phyloP scores from a whole-genome alignment of 129 eudicot genomes.

The Helichrysum umbraculigerum region DNA sequence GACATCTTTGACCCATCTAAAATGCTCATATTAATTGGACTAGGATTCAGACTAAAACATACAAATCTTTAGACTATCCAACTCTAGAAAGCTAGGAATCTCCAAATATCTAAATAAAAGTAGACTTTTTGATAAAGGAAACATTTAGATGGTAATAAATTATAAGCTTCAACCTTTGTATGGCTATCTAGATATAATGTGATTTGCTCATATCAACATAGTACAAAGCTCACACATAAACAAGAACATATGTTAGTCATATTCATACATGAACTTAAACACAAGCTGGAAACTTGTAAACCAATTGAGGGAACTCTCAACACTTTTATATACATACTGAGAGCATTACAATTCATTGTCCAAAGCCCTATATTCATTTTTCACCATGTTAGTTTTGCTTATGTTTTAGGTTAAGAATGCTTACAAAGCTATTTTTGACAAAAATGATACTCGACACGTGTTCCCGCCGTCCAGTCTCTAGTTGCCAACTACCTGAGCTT shows the following conservation, averaged over 20 bases:
- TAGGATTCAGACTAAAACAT: no score
- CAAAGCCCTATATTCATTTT: conserved; percentile 7
- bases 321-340: conserved; percentile 3
- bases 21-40: no score
- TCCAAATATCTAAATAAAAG: no score
- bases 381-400: neutral
- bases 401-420: conserved; percentile 14
- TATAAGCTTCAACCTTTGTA: no score
- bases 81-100: no score
- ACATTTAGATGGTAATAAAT: no score
- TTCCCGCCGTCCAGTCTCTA: conserved; percentile 11
- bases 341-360: neutral
- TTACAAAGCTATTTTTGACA: conserved; percentile 22
- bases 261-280: conserved; percentile 14
- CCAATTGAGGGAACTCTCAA: neutral
- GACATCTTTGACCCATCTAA: no score
- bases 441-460: conserved; percentile 22
- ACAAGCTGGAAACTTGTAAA: neutral
- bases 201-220: neutral
- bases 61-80: no score
- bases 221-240: conserved; percentile 10
- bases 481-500: conserved; percentile 31
- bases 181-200: no score
- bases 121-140: no score
- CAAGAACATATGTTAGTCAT: conserved; percentile 13